These are phyloP conservation scores for Paxillus involutus DNA, from an alignment of 768 basidiomycete genomes.

Conservation along the genomic window DNA sequence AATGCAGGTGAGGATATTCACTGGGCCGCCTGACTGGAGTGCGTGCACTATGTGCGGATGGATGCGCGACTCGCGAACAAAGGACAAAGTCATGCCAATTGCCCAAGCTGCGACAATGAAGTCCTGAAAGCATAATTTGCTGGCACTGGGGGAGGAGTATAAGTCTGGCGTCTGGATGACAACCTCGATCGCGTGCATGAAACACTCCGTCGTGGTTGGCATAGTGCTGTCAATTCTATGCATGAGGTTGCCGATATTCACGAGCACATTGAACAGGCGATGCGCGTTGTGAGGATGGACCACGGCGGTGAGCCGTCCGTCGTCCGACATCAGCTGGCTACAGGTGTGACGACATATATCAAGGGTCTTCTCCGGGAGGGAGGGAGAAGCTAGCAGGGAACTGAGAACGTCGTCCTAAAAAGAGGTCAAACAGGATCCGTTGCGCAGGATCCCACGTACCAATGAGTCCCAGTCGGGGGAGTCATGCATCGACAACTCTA, in stretches of 20 bases:
- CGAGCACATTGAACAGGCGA: conserved; percentile 45
- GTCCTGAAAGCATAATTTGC: conserved; percentile 35
- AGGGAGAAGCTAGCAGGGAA: conserved; percentile 24
- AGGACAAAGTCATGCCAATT: conserved; percentile 32
- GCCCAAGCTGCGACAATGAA: conserved; percentile 39
- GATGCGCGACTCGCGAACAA: conserved; percentile 19
- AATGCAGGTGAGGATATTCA: conserved; percentile 24
- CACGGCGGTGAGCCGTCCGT: conserved; percentile 20
- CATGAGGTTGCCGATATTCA: conserved; percentile 39
- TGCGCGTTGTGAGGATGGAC: conserved; percentile 34
- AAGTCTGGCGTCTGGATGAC: conserved; percentile 33
- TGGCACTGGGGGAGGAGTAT: conserved; percentile 9
- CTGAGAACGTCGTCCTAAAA: conserved; percentile 26
- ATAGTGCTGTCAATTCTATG: conserved; percentile 27
- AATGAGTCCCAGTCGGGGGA: conserved; percentile 33
- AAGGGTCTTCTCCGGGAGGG: conserved; percentile 30
- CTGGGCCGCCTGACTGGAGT: conserved; percentile 18
- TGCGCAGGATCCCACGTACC: conserved; percentile 19
- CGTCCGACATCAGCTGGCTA: conserved; percentile 29
- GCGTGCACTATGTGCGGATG: conserved; percentile 19
- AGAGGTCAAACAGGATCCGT: conserved; percentile 10
- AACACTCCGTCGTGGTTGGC: conserved; percentile 34
- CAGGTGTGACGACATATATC: conserved; percentile 32
- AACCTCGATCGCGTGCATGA: conserved; percentile 43
- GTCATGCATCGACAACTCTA: conserved; percentile 21